Base-by-base conservation (phyloP, 306 rosid species). In the Vigna mungo region DNA sequence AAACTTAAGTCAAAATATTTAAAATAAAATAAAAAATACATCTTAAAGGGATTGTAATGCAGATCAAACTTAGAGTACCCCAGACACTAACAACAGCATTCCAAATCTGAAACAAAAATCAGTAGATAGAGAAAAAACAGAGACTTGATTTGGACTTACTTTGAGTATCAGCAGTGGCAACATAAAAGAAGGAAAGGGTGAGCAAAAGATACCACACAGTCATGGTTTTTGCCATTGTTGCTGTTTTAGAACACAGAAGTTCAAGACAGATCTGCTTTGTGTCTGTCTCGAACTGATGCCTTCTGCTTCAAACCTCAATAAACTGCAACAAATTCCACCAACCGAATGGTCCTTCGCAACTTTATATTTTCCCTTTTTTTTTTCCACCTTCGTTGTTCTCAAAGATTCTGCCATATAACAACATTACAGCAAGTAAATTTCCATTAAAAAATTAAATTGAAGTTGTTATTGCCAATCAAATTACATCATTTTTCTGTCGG, bases 141-240 rank as follows among this genome's bases (percentile, higher is more conserved):
- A 7, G 3, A 46, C 1, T 68, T 60, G 46, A 0, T 52, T n/a
- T 32, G 4, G 56, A 82, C 84, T 78, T 75, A 85, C 88, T 71
- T 71, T 85, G 88, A 82, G 84, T 65, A 75, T 10, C 17, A 72
- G 41, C 32, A 54, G 82, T 48, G 49, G 82, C 82, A 36, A 80
- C 77, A 59, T 10, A 71, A 66, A 79, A 43, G 67, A 85, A 44
- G 54, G 73, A 56, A 65, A 85, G 44, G 43, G 47, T 34, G 55
- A 61, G 4, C 11, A 76, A 8, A 51, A 75, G 44, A 82, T 7
- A 66, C 1, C 51, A 82, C 4, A 79, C 1, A 43, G 64, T 84
- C 34, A 49, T 20, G 68, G 39, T 4, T 51, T 65, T 87, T 58
- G 80, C 85, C 98, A 89, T 92, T 86, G 86, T 62, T 56, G 71